phyloP scores from a whole-genome alignment of 2,329 filamentous ascomycete species.

The Alternaria sp. region DNA sequence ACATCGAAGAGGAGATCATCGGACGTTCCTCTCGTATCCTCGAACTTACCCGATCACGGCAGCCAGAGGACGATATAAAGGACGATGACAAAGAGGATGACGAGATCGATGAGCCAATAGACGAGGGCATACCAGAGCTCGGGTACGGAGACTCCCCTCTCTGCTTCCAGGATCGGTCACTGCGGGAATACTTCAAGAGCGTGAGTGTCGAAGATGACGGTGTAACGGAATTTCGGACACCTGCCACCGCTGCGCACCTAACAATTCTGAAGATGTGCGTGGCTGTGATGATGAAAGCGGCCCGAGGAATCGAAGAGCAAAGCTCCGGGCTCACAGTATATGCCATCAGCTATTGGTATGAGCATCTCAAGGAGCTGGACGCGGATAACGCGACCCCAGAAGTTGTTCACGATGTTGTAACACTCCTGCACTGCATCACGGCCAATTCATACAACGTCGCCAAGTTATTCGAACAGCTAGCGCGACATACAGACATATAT shows the following conservation, averaged over 20 bases:
- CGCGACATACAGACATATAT: not conserved
- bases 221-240: constrained; percentile 6
- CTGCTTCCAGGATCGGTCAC: constrained; percentile 28
- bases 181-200: constrained; percentile 28
- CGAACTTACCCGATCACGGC: constrained; percentile 13
- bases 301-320: not conserved
- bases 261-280: constrained; percentile 22
- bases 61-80: constrained; percentile 12
- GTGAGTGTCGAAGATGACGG: constrained; percentile 16
- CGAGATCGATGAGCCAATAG: constrained; percentile 1
- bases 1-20: constrained; percentile 20
- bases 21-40: constrained; percentile 27
- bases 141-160: constrained; percentile 14
- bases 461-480: not conserved
- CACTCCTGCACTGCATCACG: not conserved
- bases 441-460: not conserved
- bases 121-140: constrained; percentile 3
- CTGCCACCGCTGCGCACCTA: constrained; percentile 22
- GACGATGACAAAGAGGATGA: constrained; percentile 18
- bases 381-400: constrained; percentile 14
- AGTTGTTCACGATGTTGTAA: not conserved
- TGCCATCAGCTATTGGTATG: constrained; percentile 18
- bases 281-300: constrained; percentile 3
- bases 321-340: not conserved
- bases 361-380: constrained; percentile 12